Percentiles rank a stretch among this genome's conserved stretches.
phyloP scores from a whole-genome alignment of 2,329 filamentous ascomycete species.

The Pseudocercospora musae region DNA sequence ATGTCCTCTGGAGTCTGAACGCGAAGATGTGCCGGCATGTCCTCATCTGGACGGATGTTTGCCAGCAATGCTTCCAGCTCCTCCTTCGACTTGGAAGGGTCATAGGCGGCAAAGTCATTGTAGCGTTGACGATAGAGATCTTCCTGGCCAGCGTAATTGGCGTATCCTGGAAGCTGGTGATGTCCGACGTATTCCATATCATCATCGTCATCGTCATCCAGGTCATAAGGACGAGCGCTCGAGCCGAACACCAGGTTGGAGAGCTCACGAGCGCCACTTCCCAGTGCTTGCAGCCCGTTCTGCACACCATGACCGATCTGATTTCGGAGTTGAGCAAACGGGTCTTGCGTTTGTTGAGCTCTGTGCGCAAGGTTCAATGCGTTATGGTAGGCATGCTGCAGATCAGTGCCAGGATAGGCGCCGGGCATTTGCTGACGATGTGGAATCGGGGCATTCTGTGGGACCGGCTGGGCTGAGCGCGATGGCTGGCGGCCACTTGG shows the following conservation, averaged over 20 bases:
- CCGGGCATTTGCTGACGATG: slow-evolving; percentile 24
- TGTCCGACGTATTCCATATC: slow-evolving; percentile 24
- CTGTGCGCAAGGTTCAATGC: not conserved
- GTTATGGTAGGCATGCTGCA: not conserved
- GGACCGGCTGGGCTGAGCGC: slow-evolving; percentile 8
- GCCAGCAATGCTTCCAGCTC: slow-evolving; percentile 68
- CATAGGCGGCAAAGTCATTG: slow-evolving; percentile 31
- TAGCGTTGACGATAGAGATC: slow-evolving; percentile 27
- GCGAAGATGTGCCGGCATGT: slow-evolving; percentile 52
- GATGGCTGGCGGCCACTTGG: slow-evolving; percentile 20
- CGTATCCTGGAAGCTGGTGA: slow-evolving; percentile 17
- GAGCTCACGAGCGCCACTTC: slow-evolving; percentile 19
- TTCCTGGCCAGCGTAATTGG: slow-evolving; percentile 21
- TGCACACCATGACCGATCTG: slow-evolving; percentile 7
- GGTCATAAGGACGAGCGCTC: slow-evolving; percentile 9
- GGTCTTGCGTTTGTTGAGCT: too few relatives aligned
- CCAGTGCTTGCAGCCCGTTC: slow-evolving; percentile 3
- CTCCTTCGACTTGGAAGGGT: slow-evolving; percentile 55
- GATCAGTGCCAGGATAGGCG: slow-evolving; percentile 17
- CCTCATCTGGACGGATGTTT: slow-evolving; percentile 69
- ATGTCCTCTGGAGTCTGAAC: slow-evolving; percentile 69
- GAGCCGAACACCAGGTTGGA: slow-evolving; percentile 21
- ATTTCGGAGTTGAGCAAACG: not conserved
- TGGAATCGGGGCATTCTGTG: not conserved
- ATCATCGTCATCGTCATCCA: slow-evolving; percentile 26